Evolutionary conservation across 106 monocot genomes (phyloP).

Genomic region (Agapanthus africanus): DNA sequence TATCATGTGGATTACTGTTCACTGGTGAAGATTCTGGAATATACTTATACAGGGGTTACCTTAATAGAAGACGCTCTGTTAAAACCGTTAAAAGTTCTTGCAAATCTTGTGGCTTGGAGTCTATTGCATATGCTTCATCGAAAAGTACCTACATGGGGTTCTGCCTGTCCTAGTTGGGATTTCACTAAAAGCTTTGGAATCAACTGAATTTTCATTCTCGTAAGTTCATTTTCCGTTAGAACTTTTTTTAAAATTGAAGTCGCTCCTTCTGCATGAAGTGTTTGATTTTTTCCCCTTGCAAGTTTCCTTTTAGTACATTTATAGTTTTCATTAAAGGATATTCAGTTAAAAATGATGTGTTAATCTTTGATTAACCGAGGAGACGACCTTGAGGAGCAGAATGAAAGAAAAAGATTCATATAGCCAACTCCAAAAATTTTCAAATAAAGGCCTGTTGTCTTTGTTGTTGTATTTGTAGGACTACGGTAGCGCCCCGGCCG

Average conservation of each 20-base stretch:
- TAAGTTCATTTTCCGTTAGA: conserved; percentile 41
- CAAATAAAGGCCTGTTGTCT: no score
- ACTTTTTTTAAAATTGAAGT: no score
- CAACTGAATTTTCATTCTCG: conserved; percentile 37
- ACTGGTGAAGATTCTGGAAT: conserved; percentile 63
- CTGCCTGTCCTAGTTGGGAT: conserved; percentile 29
- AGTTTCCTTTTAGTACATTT: not conserved
- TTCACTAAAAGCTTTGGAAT: conserved; percentile 41
- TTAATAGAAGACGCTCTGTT: conserved; percentile 28
- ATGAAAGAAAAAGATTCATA: no score
- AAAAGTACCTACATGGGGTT: conserved; percentile 42
- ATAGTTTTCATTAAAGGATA: not conserved
- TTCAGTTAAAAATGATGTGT: not conserved
- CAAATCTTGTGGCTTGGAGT: conserved; percentile 60
- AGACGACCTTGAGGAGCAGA: no score
- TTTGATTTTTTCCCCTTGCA: not conserved
- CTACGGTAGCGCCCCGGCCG: no score
- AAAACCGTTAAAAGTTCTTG: conserved; percentile 41
- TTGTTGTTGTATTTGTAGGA: no score
- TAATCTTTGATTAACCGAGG: not conserved
- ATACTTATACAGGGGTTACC: conserved; percentile 62
- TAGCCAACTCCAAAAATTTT: no score
- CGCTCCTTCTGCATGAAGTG: no score
- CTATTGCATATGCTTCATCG: conserved; percentile 46
- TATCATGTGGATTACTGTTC: conserved; percentile 39